Conservation (phyloP, 2,329 filamentous ascomycete species). For the Intubia oerlemansii region DNA sequence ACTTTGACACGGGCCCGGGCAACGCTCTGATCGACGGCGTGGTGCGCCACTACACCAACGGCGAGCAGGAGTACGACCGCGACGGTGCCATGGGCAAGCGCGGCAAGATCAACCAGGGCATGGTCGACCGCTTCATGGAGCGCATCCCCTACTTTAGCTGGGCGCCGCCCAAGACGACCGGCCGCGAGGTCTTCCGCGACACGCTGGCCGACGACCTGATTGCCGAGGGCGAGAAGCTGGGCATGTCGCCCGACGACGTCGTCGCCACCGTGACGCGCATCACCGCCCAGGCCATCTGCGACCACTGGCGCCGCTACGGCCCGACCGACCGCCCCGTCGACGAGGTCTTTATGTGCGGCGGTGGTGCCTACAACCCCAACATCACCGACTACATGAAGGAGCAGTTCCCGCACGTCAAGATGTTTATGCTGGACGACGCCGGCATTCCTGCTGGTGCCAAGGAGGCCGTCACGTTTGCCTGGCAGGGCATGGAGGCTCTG, state of each 20-base stretch:
- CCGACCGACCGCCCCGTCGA: conserved; percentile 17
- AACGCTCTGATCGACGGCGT: conserved; percentile 35
- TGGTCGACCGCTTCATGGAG: conserved; percentile 28
- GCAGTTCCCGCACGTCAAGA: conserved; percentile 23
- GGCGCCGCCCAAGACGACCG: conserved; percentile 33
- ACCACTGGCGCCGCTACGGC: conserved; percentile 24
- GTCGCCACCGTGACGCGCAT: conserved; percentile 37
- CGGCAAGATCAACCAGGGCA: conserved; percentile 25
- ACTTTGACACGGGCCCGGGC: conserved; percentile 34
- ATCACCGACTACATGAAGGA: conserved; percentile 29
- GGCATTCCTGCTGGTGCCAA: conserved; percentile 35
- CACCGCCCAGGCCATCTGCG: conserved; percentile 34
- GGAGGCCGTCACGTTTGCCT: conserved; percentile 37
- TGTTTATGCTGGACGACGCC: conserved; percentile 33
- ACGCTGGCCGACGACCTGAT: conserved; percentile 30
- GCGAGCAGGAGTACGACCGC: conserved; percentile 25
- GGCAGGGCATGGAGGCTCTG: conserved; percentile 37
- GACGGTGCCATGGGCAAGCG: conserved; percentile 26
- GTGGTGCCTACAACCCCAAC: conserved; percentile 34
- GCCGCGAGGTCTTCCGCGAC: conserved; percentile 40
- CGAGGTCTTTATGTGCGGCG: conserved; percentile 40
- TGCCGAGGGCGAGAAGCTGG: conserved; percentile 19
- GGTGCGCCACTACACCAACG: conserved; percentile 29
- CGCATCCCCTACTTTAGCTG: conserved; percentile 25
- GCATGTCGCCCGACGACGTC: conserved; percentile 26